Percentiles rank a stretch among this genome's conserved stretches.
These are phyloP conservation scores for Gaertneriomyces semiglobifer DNA, from an alignment of 192 early-diverging fungal species.

Conservation along the genomic window DNA sequence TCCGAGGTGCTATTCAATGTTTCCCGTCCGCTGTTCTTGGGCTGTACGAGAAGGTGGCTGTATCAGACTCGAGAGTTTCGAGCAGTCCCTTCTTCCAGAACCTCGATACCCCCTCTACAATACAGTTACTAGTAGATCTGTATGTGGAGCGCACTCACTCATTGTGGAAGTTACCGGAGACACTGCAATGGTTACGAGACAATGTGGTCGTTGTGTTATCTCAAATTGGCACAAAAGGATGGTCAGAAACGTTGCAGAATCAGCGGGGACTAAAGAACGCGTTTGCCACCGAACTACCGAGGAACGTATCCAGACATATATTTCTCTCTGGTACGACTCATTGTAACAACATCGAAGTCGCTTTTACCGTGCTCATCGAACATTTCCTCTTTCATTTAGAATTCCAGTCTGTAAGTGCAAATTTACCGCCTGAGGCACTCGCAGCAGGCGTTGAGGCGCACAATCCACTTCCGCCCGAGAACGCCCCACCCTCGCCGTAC, in stretches of 20 bases:
- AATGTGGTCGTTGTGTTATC: slow-evolving; percentile 12
- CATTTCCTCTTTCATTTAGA: slow-evolving; percentile 38
- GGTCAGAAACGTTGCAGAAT: too few relatives aligned
- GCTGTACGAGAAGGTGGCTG: slow-evolving; percentile 63
- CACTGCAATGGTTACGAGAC: slow-evolving; percentile 43
- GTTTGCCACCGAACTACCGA: slow-evolving; percentile 22
- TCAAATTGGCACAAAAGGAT: too few relatives aligned
- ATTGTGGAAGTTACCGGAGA: slow-evolving; percentile 83
- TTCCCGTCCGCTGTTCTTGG: slow-evolving; percentile 67
- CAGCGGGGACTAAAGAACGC: too few relatives aligned
- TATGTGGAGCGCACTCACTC: slow-evolving; percentile 72
- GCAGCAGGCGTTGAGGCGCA: slow-evolving; percentile 51
- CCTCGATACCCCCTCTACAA: slow-evolving; percentile 9
- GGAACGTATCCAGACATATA: slow-evolving; percentile 43
- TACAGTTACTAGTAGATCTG: slow-evolving; percentile 53
- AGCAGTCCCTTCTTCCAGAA: slow-evolving; percentile 51
- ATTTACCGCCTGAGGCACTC: slow-evolving; percentile 50
- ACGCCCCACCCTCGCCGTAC: slow-evolving; percentile 20
- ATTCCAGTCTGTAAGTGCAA: slow-evolving; percentile 43
- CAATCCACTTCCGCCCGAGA: slow-evolving; percentile 64
- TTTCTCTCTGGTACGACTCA: slow-evolving; percentile 32
- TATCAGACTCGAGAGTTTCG: slow-evolving; percentile 55
- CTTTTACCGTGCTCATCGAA: slow-evolving; percentile 9
- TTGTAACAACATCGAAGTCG: slow-evolving; percentile 9
- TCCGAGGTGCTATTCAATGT: slow-evolving; percentile 66